phyloP scores from a whole-genome alignment of 1,139 yeast genomes.

The Blastobotrys indianensis region DNA sequence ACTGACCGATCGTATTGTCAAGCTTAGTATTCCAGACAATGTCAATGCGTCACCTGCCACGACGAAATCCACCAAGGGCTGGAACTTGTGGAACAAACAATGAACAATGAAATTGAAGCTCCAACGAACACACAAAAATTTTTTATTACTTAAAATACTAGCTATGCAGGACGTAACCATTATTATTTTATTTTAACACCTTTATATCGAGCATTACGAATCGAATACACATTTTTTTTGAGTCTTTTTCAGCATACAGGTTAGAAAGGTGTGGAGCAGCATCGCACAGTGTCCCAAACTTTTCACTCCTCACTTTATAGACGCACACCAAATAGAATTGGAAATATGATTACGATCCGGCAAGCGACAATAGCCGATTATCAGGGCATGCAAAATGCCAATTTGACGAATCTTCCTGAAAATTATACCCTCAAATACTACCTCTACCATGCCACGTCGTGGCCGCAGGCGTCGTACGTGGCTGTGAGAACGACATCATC shows the following conservation, averaged over 20 bases:
- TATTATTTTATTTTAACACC: background rate
- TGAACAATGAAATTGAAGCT: background rate
- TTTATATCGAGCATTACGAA: background rate
- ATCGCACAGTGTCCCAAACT: background rate
- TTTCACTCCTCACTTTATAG: background rate
- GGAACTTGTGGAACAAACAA: slow-evolving; percentile 2
- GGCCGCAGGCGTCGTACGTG: slow-evolving; percentile 98
- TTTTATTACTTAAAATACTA: no score
- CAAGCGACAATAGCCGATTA: slow-evolving; percentile 82
- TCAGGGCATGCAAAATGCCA: slow-evolving; percentile 95
- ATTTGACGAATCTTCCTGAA: slow-evolving; percentile 88
- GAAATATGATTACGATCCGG: slow-evolving; percentile 61
- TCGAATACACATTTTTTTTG: no score
- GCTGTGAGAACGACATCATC: slow-evolving; percentile 65
- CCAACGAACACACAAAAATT: no score
- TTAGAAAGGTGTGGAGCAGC: slow-evolving; percentile 1
- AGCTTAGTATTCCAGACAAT: background rate
- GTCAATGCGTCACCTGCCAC: background rate
- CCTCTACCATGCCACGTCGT: slow-evolving; percentile 84
- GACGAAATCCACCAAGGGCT: slow-evolving; percentile 1
- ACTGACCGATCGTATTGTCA: slow-evolving; percentile 20
- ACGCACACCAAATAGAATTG: background rate
- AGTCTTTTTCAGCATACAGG: no score
- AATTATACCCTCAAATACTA: slow-evolving; percentile 89
- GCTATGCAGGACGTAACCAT: background rate